phyloP scores from a whole-genome alignment of 169 alveolate genomes.

The Miamiensis avidus region DNA sequence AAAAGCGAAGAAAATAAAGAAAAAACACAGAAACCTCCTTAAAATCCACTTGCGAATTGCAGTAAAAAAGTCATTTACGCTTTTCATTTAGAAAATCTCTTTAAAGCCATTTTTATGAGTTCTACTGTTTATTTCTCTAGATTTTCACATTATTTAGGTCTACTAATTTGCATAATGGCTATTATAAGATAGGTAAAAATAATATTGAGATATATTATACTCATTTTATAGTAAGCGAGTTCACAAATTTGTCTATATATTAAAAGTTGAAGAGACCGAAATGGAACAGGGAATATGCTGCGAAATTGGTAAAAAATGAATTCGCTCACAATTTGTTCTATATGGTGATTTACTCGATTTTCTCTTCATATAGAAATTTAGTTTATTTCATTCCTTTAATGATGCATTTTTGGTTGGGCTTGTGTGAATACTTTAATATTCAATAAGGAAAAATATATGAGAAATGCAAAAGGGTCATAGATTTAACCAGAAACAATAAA shows the following conservation, averaged over 20 bases:
- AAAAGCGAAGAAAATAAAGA: not conserved
- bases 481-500: not conserved
- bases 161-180: not conserved
- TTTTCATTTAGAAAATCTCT: not conserved
- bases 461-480: not conserved
- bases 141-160: not conserved
- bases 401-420: not conserved
- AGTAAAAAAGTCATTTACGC: not conserved
- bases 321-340: slow-evolving; percentile 25
- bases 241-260: not conserved
- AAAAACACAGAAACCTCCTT: not conserved
- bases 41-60: not conserved
- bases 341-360: not conserved
- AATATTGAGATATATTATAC: too few relatives aligned
- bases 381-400: not conserved
- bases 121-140: not conserved
- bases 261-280: slow-evolving; percentile 16
- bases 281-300: slow-evolving; percentile 12
- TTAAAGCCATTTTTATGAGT: not conserved
- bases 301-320: slow-evolving; percentile 7
- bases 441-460: not conserved
- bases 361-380: not conserved
- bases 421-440: not conserved
- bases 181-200: not conserved
- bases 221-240: too few relatives aligned